Base-by-base conservation (phyloP, 192 early-diverging fungal genomes). In the Dissophora globulifera region DNA sequence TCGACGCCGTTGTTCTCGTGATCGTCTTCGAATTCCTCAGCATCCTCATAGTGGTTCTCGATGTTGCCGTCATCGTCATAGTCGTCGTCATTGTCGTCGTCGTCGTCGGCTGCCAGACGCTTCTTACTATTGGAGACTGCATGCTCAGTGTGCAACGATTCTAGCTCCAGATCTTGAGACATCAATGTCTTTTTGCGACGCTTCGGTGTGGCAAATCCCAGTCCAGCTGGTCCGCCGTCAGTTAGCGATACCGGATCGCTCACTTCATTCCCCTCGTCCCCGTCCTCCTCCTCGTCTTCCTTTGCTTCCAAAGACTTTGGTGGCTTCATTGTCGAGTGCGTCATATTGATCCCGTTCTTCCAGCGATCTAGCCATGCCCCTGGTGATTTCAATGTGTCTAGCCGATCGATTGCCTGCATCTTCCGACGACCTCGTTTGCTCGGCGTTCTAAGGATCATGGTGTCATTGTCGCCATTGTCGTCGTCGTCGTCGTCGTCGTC, bases 341-440 rank as follows among this genome's bases (percentile, higher is more conserved):
- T 58, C 56, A 69, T 59, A 33, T 50, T 69, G 27, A 52, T 52
- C n/a, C 25, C n/a, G 27, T 33, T 43, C 48, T 60, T 69, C 67
- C 67, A 69, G 12, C 57, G 47, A 23, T 48, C 32, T 22, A 69
- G 41, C 40, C 26, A 35, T 15, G 67, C 45, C 3, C 57, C 50
- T 17, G 57, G 64, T 58, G 64, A 41, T 13, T 20, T 52, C n/a
- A 50, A 53, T 29, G 49, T 29, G 2, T 45, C 49, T 48, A 4
- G 7, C 49, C 0, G 8, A 9, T 4, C 0, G 20, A 26, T 27
- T n/a, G 10, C 17, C 25, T 50, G 10, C 9, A 26, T 50, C 49
- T 1, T 4, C 20, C 9, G 22, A n/a, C 8, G 9, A 32, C 20
- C 20, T 62, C 26, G 22, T 22, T 62, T 62, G 32, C 33, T 62